Evolutionary conservation across 2,329 filamentous ascomycete genomes (phyloP).

Genomic region (Xylaria sp.): DNA sequence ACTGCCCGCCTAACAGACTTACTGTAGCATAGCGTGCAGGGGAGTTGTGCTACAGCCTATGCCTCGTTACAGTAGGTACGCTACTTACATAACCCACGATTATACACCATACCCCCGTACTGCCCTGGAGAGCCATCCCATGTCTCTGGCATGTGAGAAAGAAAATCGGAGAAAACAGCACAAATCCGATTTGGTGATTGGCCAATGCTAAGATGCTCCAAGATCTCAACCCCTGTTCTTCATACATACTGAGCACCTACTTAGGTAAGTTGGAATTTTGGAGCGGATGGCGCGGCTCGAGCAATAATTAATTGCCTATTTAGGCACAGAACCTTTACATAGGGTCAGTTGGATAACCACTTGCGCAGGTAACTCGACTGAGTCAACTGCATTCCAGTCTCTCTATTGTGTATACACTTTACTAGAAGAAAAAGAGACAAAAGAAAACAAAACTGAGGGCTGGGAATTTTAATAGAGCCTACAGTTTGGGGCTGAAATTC

Average conservation of each 20-base stretch:
- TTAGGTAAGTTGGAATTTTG: not conserved
- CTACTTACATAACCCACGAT: not conserved
- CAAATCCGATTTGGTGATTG: too few species aligned
- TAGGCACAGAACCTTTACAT: not conserved
- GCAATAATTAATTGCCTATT: not conserved
- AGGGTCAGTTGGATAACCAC: too few species aligned
- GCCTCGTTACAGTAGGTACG: not conserved
- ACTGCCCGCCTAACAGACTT: too few species aligned
- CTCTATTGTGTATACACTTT: too few species aligned
- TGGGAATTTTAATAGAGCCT: not conserved
- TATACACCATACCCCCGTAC: not conserved
- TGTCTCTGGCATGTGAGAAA: conserved; percentile 15
- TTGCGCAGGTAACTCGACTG: too few species aligned
- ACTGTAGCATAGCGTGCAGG: too few species aligned
- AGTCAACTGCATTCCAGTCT: not conserved
- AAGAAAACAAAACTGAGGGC: not conserved
- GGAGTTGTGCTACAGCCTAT: not conserved
- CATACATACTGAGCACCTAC: too few species aligned
- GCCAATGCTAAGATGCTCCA: not conserved
- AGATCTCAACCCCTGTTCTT: too few species aligned
- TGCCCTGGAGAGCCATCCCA: not conserved
- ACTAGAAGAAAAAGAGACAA: too few species aligned
- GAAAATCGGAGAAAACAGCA: not conserved
- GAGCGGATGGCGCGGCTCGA: conserved; percentile 14
- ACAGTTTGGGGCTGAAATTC: not conserved